These are phyloP conservation scores for Chaetomiaceae sp. DNA, from an alignment of 2,329 filamentous ascomycete species.

Conservation along the genomic window DNA sequence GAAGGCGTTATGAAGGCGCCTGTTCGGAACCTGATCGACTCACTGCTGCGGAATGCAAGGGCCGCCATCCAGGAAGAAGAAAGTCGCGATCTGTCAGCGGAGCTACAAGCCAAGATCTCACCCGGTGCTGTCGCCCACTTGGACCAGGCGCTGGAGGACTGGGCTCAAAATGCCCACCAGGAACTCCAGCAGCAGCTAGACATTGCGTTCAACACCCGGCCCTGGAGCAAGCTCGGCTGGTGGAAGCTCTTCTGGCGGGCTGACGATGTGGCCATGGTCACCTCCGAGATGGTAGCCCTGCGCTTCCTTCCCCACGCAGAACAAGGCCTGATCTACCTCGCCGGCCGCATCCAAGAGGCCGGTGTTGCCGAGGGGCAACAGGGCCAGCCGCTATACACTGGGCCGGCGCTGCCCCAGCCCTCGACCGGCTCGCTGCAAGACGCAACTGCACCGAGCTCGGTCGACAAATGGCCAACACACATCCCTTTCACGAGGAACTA, in stretches of 20 bases:
- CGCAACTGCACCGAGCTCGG: background rate
- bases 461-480: constrained; percentile 63
- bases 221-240: constrained; percentile 81
- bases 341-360: constrained; percentile 52
- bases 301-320: constrained; percentile 76
- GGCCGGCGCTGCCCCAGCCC: constrained; percentile 20
- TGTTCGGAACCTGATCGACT: constrained; percentile 61
- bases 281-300: constrained; percentile 69
- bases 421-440: constrained; percentile 1
- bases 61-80: constrained; percentile 49
- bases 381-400: constrained; percentile 22
- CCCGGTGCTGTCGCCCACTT: constrained; percentile 45
- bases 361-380: constrained; percentile 16
- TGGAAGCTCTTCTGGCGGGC: constrained; percentile 95
- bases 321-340: constrained; percentile 74
- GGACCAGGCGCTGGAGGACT: constrained; percentile 57
- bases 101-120: constrained; percentile 29
- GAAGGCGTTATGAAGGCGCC: constrained; percentile 56
- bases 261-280: constrained; percentile 83
- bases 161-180: constrained; percentile 75
- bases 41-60: constrained; percentile 55
- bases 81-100: constrained; percentile 33
- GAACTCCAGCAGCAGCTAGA: constrained; percentile 80
- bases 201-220: constrained; percentile 65
- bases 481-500: constrained; percentile 67